These are phyloP conservation scores for Dichotomopilus funicola DNA, from an alignment of 2,329 filamentous ascomycete genomes.

Conservation along the genomic window DNA sequence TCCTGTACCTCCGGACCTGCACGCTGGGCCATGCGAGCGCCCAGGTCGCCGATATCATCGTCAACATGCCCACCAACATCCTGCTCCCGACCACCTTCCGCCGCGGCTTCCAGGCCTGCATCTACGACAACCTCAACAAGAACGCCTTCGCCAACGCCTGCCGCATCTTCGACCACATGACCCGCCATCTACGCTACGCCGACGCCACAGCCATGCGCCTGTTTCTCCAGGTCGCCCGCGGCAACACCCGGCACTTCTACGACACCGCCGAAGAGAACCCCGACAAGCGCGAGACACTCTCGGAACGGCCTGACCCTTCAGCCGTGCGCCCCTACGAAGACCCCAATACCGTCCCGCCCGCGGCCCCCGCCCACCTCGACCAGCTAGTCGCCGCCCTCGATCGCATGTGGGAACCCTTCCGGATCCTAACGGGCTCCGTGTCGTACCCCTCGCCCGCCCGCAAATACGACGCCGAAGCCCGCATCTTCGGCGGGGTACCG, in stretches of 20 bases:
- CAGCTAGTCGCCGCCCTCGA: constrained; percentile 47
- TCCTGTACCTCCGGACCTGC: constrained; percentile 61
- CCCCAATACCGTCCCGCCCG: constrained; percentile 29
- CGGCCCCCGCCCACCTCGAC: constrained; percentile 35
- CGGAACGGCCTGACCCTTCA: neutral
- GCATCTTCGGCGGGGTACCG: neutral
- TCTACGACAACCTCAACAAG: constrained; percentile 70
- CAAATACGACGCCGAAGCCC: too few species aligned
- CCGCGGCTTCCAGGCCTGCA: constrained; percentile 67
- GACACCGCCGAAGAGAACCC: constrained; percentile 8
- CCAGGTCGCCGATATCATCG: constrained; percentile 53
- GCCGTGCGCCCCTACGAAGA: neutral
- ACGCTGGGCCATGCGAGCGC: constrained; percentile 59
- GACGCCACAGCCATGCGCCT: constrained; percentile 46
- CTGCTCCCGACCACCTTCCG: constrained; percentile 53
- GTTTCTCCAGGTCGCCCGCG: constrained; percentile 52
- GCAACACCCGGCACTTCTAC: constrained; percentile 37
- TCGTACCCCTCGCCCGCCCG: constrained; percentile 28
- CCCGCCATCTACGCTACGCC: constrained; percentile 34
- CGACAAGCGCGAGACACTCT: constrained; percentile 3
- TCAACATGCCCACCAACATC: constrained; percentile 41
- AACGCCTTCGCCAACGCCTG: constrained; percentile 60
- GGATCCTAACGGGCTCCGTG: constrained; percentile 28
- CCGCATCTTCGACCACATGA: constrained; percentile 60
- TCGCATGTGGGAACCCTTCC: constrained; percentile 45